phyloP scores from a whole-genome alignment of 1,284 basidiomycete genomes.

The Ganoderma boninense region DNA sequence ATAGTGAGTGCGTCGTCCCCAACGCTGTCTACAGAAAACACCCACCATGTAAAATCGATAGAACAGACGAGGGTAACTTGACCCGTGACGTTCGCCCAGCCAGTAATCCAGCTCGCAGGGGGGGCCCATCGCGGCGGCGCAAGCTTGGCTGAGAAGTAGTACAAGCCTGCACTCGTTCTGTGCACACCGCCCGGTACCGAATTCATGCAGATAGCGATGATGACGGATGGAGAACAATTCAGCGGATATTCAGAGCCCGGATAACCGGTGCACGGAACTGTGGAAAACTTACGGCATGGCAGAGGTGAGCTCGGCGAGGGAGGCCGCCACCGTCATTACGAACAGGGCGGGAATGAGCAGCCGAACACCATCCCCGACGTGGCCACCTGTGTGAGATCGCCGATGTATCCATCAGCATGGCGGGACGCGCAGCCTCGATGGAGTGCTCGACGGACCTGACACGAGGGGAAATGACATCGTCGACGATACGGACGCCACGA shows the following conservation, averaged over 20 bases:
- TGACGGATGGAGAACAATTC: background rate
- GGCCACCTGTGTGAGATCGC: constrained; percentile 57
- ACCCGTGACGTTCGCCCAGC: constrained; percentile 72
- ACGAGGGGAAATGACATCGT: constrained; percentile 70
- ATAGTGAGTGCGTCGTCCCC: background rate
- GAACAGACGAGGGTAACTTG: constrained; percentile 73
- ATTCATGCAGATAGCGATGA: background rate
- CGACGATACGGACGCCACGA: constrained; percentile 73
- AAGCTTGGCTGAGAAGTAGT: constrained; percentile 79
- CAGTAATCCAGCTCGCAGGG: constrained; percentile 81
- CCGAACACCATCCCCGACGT: constrained; percentile 82
- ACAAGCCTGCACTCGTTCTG: constrained; percentile 63
- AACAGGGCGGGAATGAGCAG: constrained; percentile 77
- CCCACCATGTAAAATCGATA: constrained; percentile 75
- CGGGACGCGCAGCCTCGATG: background rate
- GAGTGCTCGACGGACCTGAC: constrained; percentile 53
- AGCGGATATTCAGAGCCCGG: background rate
- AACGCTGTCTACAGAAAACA: background rate
- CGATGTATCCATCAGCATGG: background rate
- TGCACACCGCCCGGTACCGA: background rate
- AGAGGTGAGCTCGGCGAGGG: constrained; percentile 77
- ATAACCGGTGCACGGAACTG: background rate
- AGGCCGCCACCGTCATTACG: constrained; percentile 70
- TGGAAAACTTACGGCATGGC: constrained; percentile 72
- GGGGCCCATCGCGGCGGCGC: constrained; percentile 68